Evolutionary conservation across 345 rosid species (phyloP), one percentile per base, ranked within the genome.

Genomic region (Sisymbrium irio): DNA sequence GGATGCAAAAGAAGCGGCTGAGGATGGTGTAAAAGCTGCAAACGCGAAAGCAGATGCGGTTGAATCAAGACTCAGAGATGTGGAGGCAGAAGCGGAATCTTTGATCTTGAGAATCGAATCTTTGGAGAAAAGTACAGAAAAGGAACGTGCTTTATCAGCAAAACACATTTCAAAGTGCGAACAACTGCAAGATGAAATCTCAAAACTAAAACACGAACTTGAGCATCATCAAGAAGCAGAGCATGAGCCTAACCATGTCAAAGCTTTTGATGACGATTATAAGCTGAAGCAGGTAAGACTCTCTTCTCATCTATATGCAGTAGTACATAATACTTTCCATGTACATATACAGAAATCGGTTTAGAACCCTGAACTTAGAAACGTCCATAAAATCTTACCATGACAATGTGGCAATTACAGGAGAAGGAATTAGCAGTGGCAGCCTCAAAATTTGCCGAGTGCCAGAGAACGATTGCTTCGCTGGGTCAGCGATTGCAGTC

Each of bases 401-500:
- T 68, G 69, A 40, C 49, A 71, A 57, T 71, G 47, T 77, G 68
- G 78, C n/a, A 32, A 68, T 64, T 46, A 28, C 86, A 93, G 97
- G 96, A 84, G 77, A 76, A 81, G 79, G 93, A 93, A 79, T 78
- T 93, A 55, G 85, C 85, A 36, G 65, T 72, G 32, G 92, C 96
- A 65, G 90, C 97, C 39, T 76, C 79, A 47, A 86, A 83, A 79
- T 80, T 87, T 53, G 90, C 92, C 5, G 97, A 90, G 58, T 93
- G 98, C 84, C 93, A 93, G 76, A 90, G 82, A 72, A 93, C 98
- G 28, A 90, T 93, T 28, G 81, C 92, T 37, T 89, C 96, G 35
- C 85, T 93, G 4, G 83, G 89, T 6, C 84, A 41, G 77, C 81
- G 82, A 75, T 76, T 93, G 76, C 83, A 82, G 49, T 85, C 88